These are phyloP conservation scores for Hypoxylon intermedium DNA, from an alignment of 495 filamentous ascomycete genomes.

Conservation along the genomic window DNA sequence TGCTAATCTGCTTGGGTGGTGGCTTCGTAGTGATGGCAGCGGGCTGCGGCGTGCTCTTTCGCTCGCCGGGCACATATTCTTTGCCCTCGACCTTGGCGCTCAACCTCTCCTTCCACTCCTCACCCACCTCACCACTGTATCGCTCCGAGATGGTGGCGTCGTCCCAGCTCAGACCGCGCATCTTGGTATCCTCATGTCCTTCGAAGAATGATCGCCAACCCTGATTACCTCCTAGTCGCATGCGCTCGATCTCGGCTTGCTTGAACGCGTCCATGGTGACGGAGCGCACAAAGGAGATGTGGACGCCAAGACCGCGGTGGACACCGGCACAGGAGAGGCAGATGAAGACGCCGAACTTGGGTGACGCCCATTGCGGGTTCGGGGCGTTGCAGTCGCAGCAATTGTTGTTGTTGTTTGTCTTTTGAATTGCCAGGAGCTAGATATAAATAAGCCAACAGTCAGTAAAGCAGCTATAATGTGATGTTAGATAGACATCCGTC, in stretches of 20 bases:
- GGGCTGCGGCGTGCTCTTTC: slow-evolving; percentile 46
- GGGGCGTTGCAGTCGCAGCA: slow-evolving; percentile 96
- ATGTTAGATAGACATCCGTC: too few species aligned
- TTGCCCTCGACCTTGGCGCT: slow-evolving; percentile 82
- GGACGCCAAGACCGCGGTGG: slow-evolving; percentile 92
- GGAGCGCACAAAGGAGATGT: slow-evolving; percentile 95
- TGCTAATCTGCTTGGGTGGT: slow-evolving; percentile 42
- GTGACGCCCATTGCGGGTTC: slow-evolving; percentile 89
- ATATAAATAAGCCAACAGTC: slow-evolving; percentile 11
- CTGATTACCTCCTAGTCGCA: slow-evolving; percentile 85
- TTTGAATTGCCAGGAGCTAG: slow-evolving; percentile 87
- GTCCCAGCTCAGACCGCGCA: slow-evolving; percentile 69
- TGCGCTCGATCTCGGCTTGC: slow-evolving; percentile 79
- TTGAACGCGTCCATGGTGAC: slow-evolving; percentile 99
- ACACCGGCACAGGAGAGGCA: slow-evolving; percentile 95
- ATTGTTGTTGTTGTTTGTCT: slow-evolving; percentile 79
- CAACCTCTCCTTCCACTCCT: slow-evolving; percentile 95
- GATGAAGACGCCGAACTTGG: slow-evolving; percentile 86
- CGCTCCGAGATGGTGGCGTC: slow-evolving; percentile 80
- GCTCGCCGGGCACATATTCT: slow-evolving; percentile 76
- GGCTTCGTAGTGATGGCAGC: slow-evolving; percentile 49
- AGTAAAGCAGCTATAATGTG: too few species aligned
- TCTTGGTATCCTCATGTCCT: slow-evolving; percentile 67
- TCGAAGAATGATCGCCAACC: slow-evolving; percentile 87
- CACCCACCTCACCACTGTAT: slow-evolving; percentile 85